phyloP scores from a whole-genome alignment of 805 yeast genomes.

The Cyberlindnera amylophila region DNA sequence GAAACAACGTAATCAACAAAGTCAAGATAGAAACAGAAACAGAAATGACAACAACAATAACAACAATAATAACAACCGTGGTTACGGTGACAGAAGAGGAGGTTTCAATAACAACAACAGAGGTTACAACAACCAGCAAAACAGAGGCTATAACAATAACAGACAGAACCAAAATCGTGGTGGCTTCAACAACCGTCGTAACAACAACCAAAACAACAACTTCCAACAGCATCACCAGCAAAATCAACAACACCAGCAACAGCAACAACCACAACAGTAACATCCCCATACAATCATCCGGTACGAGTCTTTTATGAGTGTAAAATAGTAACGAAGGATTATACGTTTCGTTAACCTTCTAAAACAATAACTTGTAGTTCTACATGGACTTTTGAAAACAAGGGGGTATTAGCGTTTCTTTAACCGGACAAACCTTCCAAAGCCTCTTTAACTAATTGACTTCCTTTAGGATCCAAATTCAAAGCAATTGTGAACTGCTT shows the following conservation, averaged over 20 bases:
- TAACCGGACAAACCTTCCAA: conserved; percentile 45
- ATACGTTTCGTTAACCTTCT: not conserved
- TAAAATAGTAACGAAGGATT: conserved; percentile 9
- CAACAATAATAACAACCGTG: conserved; percentile 30
- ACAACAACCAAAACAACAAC: conserved; percentile 9
- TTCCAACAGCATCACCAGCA: conserved; percentile 8
- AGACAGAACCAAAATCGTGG: conserved; percentile 8
- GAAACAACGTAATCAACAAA: conserved; percentile 56
- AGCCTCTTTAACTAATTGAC: conserved; percentile 80
- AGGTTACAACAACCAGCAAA: conserved; percentile 22
- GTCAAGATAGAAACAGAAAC: conserved; percentile 41
- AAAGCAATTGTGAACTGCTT: conserved; percentile 84
- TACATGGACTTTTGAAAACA: not conserved
- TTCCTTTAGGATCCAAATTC: conserved; percentile 89
- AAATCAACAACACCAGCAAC: conserved; percentile 7
- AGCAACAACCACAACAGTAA: conserved; percentile 8
- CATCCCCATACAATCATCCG: conserved; percentile 2
- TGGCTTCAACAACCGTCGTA: conserved; percentile 7
- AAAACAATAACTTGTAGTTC: too few relatives aligned
- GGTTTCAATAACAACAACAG: conserved; percentile 30
- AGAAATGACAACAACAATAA: conserved; percentile 43
- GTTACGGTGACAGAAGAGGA: conserved; percentile 25
- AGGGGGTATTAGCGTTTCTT: not conserved
- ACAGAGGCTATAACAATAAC: conserved; percentile 11
- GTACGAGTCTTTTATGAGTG: conserved; percentile 10